phyloP scores from a whole-genome alignment of 768 basidiomycete species.

The Cystobasidium ongulense region DNA sequence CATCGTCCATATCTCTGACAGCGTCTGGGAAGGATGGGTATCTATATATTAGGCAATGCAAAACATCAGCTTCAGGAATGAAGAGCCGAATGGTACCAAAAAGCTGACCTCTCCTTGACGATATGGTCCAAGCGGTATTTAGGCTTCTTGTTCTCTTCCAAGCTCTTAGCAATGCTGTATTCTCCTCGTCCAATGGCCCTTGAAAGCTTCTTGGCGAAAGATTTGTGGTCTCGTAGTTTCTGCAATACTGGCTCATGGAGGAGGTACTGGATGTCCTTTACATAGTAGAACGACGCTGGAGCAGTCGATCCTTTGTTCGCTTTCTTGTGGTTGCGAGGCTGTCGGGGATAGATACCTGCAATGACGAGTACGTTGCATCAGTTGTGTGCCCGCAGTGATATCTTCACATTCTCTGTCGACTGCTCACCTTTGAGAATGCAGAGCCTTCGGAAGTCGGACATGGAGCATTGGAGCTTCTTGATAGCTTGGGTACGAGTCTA shows the following conservation, averaged over 20 bases:
- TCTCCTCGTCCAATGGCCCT: slow-evolving; percentile 86
- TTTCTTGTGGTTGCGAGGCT: slow-evolving; percentile 78
- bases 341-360: slow-evolving; percentile 90
- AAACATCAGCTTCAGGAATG: background rate
- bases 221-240: slow-evolving; percentile 92
- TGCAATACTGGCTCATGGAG: slow-evolving; percentile 87
- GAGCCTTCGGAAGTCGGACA: slow-evolving; percentile 89
- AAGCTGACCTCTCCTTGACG: slow-evolving; percentile 78
- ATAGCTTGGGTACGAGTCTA: slow-evolving; percentile 75
- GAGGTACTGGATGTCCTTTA: slow-evolving; percentile 96
- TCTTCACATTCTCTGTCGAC: background rate
- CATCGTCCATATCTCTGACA: slow-evolving; percentile 91
- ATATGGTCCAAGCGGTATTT: slow-evolving; percentile 88
- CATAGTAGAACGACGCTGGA: slow-evolving; percentile 94
- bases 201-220: slow-evolving; percentile 92
- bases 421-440: slow-evolving; percentile 89
- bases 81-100: background rate
- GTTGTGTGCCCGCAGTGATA: background rate
- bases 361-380: background rate
- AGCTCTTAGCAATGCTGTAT: slow-evolving; percentile 86
- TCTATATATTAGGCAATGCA: slow-evolving; percentile 47
- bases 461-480: slow-evolving; percentile 90
- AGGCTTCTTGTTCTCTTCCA: slow-evolving; percentile 80
- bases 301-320: slow-evolving; percentile 97
- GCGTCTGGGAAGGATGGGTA: slow-evolving; percentile 97